phyloP scores from a whole-genome alignment of 129 eudicot species.

The Pulicaria dysenterica region DNA sequence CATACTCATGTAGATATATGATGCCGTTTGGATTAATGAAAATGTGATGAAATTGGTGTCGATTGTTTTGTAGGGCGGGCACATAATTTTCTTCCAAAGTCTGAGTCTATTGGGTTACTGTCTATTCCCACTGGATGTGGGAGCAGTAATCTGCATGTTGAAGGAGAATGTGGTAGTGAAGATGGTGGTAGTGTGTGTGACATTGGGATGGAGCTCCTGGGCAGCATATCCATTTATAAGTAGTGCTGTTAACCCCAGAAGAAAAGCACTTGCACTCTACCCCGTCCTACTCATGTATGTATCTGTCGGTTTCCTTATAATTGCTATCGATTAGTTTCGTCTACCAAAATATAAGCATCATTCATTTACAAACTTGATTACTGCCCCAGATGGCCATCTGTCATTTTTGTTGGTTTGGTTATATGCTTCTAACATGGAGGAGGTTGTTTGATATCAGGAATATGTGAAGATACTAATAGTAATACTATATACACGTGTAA shows the following conservation, averaged over 20 bases:
- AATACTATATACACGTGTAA: slow-evolving; percentile 19
- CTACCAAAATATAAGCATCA: slow-evolving; percentile 15
- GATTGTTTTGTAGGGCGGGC: slow-evolving; percentile 69
- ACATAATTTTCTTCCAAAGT: slow-evolving; percentile 93
- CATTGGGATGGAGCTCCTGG: slow-evolving; percentile 95
- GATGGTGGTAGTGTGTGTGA: slow-evolving; percentile 66
- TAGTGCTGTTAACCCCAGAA: slow-evolving; percentile 81
- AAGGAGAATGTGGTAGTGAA: slow-evolving; percentile 66
- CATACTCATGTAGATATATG: not conserved
- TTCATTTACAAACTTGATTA: not conserved
- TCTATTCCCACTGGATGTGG: slow-evolving; percentile 80
- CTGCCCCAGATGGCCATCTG: not conserved
- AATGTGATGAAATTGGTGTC: not conserved
- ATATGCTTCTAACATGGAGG: slow-evolving; percentile 1
- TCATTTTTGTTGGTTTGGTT: not conserved
- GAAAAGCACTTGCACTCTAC: slow-evolving; percentile 97
- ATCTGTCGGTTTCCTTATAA: slow-evolving; percentile 88
- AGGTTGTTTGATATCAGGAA: slow-evolving; percentile 3
- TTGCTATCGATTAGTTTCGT: slow-evolving; percentile 64
- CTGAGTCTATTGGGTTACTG: slow-evolving; percentile 94
- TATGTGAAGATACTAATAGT: not conserved
- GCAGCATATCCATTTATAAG: slow-evolving; percentile 99
- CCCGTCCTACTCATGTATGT: slow-evolving; percentile 95
- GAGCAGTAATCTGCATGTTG: slow-evolving; percentile 84
- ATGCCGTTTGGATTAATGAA: not conserved